Conservation (phyloP, 2,329 filamentous ascomycete species). For the Fusarium musae region DNA sequence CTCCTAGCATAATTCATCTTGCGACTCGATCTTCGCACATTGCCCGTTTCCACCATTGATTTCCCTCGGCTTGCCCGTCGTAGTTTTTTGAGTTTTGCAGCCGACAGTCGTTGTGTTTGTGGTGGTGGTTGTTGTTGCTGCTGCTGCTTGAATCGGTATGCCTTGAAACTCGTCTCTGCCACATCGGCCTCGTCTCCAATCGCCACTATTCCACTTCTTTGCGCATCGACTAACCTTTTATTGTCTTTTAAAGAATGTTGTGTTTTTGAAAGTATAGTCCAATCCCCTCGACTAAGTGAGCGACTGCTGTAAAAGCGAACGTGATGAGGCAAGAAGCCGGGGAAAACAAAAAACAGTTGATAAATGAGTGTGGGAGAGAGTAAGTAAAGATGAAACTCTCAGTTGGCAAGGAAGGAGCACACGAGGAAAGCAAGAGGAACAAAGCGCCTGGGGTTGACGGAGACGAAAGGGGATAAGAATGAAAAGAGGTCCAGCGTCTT, state of each 20-base stretch:
- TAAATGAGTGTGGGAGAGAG: constrained; percentile 69
- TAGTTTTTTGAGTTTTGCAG: neutral
- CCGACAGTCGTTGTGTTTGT: neutral
- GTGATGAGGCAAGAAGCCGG: constrained; percentile 42
- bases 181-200: neutral
- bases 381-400: constrained; percentile 56
- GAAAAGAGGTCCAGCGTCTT: constrained; percentile 39
- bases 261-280: neutral
- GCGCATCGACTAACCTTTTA: constrained; percentile 39
- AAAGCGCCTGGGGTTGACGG: constrained; percentile 40
- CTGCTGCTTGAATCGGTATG: neutral
- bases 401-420: constrained; percentile 60
- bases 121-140: neutral
- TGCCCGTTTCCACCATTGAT: neutral
- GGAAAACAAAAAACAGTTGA: constrained; percentile 36
- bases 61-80: neutral
- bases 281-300: constrained; percentile 39
- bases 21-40: neutral
- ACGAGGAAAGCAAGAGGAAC: constrained; percentile 43
- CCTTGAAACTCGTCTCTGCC: neutral
- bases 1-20: neutral
- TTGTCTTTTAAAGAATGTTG: constrained; percentile 34
- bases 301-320: constrained; percentile 46
- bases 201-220: neutral
- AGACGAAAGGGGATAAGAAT: constrained; percentile 45